phyloP scores from a whole-genome alignment of 768 basidiomycete genomes.

The Rhizopogon vinicolor region DNA sequence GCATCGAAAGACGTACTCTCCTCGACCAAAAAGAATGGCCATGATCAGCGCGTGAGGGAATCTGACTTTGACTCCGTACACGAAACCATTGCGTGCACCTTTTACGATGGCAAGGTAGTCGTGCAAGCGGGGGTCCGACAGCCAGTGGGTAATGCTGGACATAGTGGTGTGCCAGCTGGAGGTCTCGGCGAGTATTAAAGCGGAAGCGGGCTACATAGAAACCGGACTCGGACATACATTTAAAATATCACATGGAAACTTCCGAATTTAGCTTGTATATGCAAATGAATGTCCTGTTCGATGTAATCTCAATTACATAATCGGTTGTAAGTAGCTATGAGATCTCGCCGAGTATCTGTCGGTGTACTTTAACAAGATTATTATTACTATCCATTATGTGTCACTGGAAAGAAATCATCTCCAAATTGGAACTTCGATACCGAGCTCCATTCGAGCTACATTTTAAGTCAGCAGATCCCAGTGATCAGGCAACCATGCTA shows the following conservation, averaged over 20 bases:
- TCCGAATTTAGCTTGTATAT: too few species aligned
- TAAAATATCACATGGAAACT: conserved; percentile 20
- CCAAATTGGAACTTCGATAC: conserved; percentile 47
- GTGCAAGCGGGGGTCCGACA: conserved; percentile 70
- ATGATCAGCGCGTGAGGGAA: conserved; percentile 97
- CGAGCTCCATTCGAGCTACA: conserved; percentile 55
- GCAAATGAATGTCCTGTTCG: too few species aligned
- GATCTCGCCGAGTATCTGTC: too few species aligned
- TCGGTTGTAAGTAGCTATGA: too few species aligned
- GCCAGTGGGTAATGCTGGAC: conserved; percentile 19
- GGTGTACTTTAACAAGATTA: too few species aligned
- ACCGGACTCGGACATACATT: conserved; percentile 4
- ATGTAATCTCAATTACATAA: too few species aligned
- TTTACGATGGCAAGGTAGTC: conserved; percentile 92
- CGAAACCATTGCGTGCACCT: conserved; percentile 86
- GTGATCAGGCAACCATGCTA: conserved; percentile 8
- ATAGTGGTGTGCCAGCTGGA: conserved; percentile 8
- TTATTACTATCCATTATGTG: too few species aligned
- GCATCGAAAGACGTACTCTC: conserved; percentile 59
- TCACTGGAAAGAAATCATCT: conserved; percentile 45
- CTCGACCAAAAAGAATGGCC: conserved; percentile 90
- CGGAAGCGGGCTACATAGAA: background rate
- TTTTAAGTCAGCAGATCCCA: conserved; percentile 4
- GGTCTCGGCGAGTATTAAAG: background rate
- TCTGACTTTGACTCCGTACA: conserved; percentile 86